Evolutionary conservation across 2,329 filamentous ascomycete species (phyloP).

Genomic region (Scopulariopsis brevicaulis): DNA sequence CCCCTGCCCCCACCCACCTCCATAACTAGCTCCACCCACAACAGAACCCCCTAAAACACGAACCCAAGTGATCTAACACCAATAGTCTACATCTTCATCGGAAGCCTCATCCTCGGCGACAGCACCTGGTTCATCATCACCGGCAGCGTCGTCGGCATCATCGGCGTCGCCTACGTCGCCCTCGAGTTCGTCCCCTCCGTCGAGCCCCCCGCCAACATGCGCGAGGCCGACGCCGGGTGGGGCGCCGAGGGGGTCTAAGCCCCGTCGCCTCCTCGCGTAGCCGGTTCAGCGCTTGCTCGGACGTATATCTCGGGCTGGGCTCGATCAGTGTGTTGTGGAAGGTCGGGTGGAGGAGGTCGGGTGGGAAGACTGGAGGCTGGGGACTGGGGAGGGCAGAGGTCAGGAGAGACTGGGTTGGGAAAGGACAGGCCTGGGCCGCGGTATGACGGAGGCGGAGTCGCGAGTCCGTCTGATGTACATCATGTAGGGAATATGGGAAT

Average conservation of each 20-base stretch:
- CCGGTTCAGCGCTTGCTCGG: background rate
- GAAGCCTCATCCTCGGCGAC: conserved; percentile 67
- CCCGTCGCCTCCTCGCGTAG: background rate
- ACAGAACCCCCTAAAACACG: background rate
- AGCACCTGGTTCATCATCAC: conserved; percentile 59
- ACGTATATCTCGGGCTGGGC: background rate
- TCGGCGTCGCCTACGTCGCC: conserved; percentile 67
- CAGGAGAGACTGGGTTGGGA: background rate
- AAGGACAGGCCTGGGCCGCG: background rate
- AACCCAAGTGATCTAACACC: background rate
- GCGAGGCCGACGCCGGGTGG: conserved; percentile 65
- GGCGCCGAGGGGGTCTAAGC: conserved; percentile 63
- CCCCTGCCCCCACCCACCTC: background rate
- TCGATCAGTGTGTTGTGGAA: no score
- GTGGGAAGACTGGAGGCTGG: background rate
- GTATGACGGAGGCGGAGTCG: background rate
- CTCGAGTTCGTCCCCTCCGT: conserved; percentile 71
- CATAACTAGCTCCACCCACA: background rate
- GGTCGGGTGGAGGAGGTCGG: background rate
- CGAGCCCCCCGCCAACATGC: conserved; percentile 73
- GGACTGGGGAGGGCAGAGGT: no score
- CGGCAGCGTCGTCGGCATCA: conserved; percentile 64
- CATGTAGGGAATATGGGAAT: background rate
- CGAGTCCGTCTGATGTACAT: background rate
- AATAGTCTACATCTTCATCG: conserved; percentile 94